Evolutionary conservation across 192 early-diverging fungal species (phyloP).

Genomic region (Coemansia sp.): DNA sequence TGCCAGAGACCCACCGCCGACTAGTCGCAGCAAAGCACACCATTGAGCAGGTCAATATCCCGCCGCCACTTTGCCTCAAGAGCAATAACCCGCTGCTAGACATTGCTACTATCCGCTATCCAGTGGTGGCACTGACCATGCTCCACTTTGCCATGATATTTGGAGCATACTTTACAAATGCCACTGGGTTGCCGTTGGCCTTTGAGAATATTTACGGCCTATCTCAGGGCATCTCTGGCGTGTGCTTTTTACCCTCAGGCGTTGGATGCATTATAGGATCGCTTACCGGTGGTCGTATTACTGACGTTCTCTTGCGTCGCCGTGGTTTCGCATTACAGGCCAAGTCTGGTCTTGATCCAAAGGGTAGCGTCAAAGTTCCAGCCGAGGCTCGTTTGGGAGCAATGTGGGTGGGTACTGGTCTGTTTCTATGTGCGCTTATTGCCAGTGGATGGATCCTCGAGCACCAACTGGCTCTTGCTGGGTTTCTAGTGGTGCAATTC

Average conservation of each 20-base stretch:
- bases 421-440: slow-evolving; percentile 36
- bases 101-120: slow-evolving; percentile 32
- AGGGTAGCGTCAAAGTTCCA: slow-evolving; percentile 10
- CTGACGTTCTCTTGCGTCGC: slow-evolving; percentile 35
- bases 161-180: slow-evolving; percentile 57
- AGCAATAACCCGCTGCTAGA: slow-evolving; percentile 49
- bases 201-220: slow-evolving; percentile 50
- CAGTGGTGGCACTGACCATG: slow-evolving; percentile 35
- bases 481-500: slow-evolving; percentile 43
- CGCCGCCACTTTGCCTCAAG: slow-evolving; percentile 20
- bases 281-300: slow-evolving; percentile 43
- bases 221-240: slow-evolving; percentile 47
- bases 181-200: slow-evolving; percentile 50
- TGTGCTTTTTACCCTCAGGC: slow-evolving; percentile 56
- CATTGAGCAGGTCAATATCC: slow-evolving; percentile 47
- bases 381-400: slow-evolving; percentile 45
- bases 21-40: slow-evolving; percentile 29
- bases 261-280: slow-evolving; percentile 54
- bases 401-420: slow-evolving; percentile 31
- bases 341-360: background rate
- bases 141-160: slow-evolving; percentile 55
- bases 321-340: slow-evolving; percentile 2
- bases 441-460: slow-evolving; percentile 51
- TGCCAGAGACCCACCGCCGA: slow-evolving; percentile 63
- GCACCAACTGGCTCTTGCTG: slow-evolving; percentile 27